phyloP scores from a whole-genome alignment of 2,329 filamentous ascomycete genomes.

The Cladosporium sp. region DNA sequence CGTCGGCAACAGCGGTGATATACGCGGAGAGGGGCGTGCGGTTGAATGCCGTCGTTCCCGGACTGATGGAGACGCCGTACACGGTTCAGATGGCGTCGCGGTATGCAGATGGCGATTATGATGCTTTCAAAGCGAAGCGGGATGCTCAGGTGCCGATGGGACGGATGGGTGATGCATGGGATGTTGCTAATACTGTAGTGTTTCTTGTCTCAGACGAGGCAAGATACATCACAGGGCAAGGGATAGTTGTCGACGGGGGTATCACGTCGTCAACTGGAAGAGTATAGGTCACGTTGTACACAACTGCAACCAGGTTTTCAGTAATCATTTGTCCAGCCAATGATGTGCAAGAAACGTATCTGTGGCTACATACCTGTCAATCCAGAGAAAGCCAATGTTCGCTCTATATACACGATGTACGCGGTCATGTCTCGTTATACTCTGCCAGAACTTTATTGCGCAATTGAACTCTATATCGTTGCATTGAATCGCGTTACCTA shows the following conservation, averaged over 20 bases:
- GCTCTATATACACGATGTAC: background rate
- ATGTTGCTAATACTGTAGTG: constrained; percentile 58
- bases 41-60: constrained; percentile 58
- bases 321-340: background rate
- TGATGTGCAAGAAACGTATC: background rate
- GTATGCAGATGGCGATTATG: constrained; percentile 48
- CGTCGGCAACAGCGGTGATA: constrained; percentile 71
- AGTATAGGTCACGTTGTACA: background rate
- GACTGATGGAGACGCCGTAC: constrained; percentile 58
- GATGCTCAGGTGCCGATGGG: constrained; percentile 60
- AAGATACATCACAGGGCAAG: constrained; percentile 60
- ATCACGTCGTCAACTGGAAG: constrained; percentile 19
- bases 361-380: background rate
- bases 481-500: background rate
- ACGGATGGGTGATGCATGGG: constrained; percentile 59
- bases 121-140: constrained; percentile 53
- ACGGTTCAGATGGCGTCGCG: constrained; percentile 48
- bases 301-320: background rate
- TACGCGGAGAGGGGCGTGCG: constrained; percentile 50
- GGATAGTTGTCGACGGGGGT: constrained; percentile 42
- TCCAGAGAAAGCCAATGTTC: background rate
- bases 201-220: constrained; percentile 61
- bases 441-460: background rate
- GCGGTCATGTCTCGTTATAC: background rate
- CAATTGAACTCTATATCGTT: background rate